phyloP scores from a whole-genome alignment of 2,329 filamentous ascomycete species.

The Monosporascus cannonballus region DNA sequence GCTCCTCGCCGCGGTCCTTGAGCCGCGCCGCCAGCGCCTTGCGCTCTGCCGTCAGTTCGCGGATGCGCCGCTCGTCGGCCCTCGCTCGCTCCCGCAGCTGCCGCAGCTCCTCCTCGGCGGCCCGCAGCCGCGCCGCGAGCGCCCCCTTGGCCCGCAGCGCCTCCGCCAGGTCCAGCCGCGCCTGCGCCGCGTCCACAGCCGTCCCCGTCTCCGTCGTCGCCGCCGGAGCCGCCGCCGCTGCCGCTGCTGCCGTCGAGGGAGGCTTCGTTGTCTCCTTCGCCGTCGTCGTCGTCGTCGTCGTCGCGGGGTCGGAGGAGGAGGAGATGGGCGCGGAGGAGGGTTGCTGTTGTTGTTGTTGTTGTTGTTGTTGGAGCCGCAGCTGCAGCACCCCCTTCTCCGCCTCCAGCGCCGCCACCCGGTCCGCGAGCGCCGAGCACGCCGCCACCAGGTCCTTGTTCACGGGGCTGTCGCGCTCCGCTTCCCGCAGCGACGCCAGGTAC shows the following conservation, averaged over 20 bases:
- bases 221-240: slow-evolving; percentile 20
- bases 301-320: slow-evolving; percentile 22
- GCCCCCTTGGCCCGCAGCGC: slow-evolving; percentile 69
- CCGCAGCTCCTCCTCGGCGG: slow-evolving; percentile 57
- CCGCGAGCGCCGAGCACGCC: slow-evolving; percentile 47
- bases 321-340: slow-evolving; percentile 7
- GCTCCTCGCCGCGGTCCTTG: slow-evolving; percentile 78
- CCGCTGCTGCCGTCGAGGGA: slow-evolving; percentile 19
- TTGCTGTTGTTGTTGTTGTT: slow-evolving; percentile 7
- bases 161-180: slow-evolving; percentile 66
- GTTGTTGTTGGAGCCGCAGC: slow-evolving; percentile 2
- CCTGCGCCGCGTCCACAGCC: slow-evolving; percentile 34
- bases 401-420: slow-evolving; percentile 59
- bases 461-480: slow-evolving; percentile 61
- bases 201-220: neutral
- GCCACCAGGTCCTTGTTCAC: slow-evolving; percentile 64
- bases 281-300: slow-evolving; percentile 17
- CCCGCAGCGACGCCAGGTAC: slow-evolving; percentile 69
- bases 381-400: slow-evolving; percentile 44
- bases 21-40: slow-evolving; percentile 58
- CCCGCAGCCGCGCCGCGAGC: slow-evolving; percentile 57
- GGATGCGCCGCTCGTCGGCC: slow-evolving; percentile 56
- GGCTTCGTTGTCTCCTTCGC: slow-evolving; percentile 16
- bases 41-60: slow-evolving; percentile 56
- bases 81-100: slow-evolving; percentile 54